Conservation (phyloP, 1,284 basidiomycete genomes). For the Coniferiporia sulphurascens region DNA sequence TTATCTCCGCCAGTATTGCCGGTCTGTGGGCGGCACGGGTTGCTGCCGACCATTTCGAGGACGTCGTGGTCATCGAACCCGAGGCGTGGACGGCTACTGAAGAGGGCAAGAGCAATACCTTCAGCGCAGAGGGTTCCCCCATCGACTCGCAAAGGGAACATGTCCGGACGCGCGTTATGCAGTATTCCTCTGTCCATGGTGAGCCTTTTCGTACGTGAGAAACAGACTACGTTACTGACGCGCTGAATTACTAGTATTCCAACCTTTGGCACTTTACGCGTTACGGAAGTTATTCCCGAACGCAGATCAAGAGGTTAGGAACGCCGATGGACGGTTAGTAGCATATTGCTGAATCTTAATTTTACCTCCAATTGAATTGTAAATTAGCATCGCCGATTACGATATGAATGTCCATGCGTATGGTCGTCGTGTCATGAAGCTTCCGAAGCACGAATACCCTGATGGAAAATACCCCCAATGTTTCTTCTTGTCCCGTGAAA, state of each 20-base stretch:
- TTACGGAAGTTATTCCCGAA: slow-evolving; percentile 26
- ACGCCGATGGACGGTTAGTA: slow-evolving; percentile 18
- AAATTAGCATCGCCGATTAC: slow-evolving; percentile 3
- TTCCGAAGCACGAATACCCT: neutral
- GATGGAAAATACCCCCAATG: slow-evolving; percentile 1
- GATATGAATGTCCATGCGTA: neutral
- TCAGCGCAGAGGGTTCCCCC: slow-evolving; percentile 3
- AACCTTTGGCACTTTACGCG: slow-evolving; percentile 17
- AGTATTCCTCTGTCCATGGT: slow-evolving; percentile 28
- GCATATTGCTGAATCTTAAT: neutral
- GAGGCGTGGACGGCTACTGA: slow-evolving; percentile 26
- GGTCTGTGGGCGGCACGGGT: slow-evolving; percentile 27
- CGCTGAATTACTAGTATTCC: slow-evolving; percentile 17
- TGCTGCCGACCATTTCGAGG: slow-evolving; percentile 31
- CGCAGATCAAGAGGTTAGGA: slow-evolving; percentile 22
- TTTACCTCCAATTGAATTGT: neutral
- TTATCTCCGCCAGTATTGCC: slow-evolving; percentile 23
- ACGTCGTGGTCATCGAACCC: slow-evolving; percentile 32
- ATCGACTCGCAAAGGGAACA: slow-evolving; percentile 19
- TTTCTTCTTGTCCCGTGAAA: slow-evolving; percentile 14
- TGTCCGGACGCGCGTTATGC: slow-evolving; percentile 25
- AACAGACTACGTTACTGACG: neutral
- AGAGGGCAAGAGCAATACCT: slow-evolving; percentile 9
- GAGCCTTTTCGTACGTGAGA: neutral
- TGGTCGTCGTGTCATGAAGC: slow-evolving; percentile 2